Evolutionary conservation across 2,329 filamentous ascomycete species (phyloP).

Genomic region (Cercospora canescens): DNA sequence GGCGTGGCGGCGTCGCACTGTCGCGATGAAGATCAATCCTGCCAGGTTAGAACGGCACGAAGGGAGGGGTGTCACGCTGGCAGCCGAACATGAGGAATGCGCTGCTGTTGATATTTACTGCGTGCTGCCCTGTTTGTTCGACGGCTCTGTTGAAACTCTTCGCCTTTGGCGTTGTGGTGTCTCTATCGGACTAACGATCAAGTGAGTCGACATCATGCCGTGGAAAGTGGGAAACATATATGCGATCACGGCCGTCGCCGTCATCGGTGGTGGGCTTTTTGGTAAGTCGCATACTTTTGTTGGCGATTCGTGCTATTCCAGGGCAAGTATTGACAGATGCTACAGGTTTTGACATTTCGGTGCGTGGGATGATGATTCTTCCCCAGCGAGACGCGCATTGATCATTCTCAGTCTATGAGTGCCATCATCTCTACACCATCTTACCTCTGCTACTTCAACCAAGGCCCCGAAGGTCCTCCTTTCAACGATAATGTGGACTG

Average conservation of each 20-base stretch:
- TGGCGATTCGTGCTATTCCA: neutral
- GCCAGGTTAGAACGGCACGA: neutral
- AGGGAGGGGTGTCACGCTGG: neutral
- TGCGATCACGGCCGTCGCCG: conserved; percentile 56
- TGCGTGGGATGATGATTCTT: neutral
- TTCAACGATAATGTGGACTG: conserved; percentile 39
- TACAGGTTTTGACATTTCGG: neutral
- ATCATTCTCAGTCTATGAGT: conserved; percentile 59
- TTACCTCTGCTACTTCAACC: conserved; percentile 72
- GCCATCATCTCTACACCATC: conserved; percentile 62
- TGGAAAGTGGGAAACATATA: conserved; percentile 54
- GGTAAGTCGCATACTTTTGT: conserved; percentile 4
- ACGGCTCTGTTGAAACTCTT: neutral
- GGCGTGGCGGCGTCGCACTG: neutral
- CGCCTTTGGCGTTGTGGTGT: neutral
- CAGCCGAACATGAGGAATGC: neutral
- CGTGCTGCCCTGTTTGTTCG: neutral
- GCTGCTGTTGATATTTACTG: neutral
- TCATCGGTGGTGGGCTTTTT: conserved; percentile 67
- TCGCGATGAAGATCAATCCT: neutral
- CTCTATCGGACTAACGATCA: neutral
- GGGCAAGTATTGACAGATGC: neutral
- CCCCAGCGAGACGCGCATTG: neutral
- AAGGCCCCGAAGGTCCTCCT: conserved; percentile 45
- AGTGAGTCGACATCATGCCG: neutral